Evolutionary conservation across 2,329 filamentous ascomycete species (phyloP).

Genomic region (Pseudocercospora pini-densiflorae): DNA sequence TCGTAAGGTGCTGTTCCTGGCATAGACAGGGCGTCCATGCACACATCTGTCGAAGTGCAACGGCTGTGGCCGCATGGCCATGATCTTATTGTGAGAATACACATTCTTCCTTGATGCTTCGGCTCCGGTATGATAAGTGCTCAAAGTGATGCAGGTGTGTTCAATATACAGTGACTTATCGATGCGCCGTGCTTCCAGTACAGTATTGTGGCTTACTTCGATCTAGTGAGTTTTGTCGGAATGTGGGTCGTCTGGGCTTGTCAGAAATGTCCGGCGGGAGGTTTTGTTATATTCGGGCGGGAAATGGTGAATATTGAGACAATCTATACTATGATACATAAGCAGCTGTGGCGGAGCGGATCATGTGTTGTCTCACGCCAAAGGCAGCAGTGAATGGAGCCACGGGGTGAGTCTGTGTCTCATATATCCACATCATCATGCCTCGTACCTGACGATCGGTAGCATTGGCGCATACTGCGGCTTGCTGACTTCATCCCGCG

Average conservation of each 20-base stretch:
- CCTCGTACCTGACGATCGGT: slow-evolving; percentile 1
- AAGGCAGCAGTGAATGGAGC: slow-evolving; percentile 10
- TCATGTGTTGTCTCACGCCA: slow-evolving; percentile 1
- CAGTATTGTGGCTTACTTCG: background rate
- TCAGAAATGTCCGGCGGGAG: background rate
- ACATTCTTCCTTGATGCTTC: slow-evolving; percentile 17
- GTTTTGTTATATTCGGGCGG: background rate
- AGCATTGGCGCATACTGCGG: background rate
- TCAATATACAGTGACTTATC: background rate
- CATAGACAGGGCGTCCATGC: slow-evolving; percentile 18
- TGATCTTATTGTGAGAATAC: slow-evolving; percentile 23
- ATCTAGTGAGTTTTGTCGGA: background rate
- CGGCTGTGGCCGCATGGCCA: slow-evolving; percentile 26
- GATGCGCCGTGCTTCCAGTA: background rate
- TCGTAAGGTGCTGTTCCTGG: slow-evolving; percentile 19
- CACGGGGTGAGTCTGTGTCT: slow-evolving; percentile 1
- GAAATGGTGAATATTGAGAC: slow-evolving; percentile 4
- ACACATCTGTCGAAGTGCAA: slow-evolving; percentile 21
- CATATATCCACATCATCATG: slow-evolving; percentile 4
- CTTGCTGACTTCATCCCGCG: slow-evolving; percentile 3
- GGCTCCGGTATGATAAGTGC: background rate
- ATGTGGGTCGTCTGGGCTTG: background rate
- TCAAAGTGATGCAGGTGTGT: background rate
- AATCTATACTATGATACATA: slow-evolving; percentile 4
- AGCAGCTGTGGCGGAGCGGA: slow-evolving; percentile 8